Conservation (phyloP, 495 filamentous ascomycete species). For the Platismatia glauca region DNA sequence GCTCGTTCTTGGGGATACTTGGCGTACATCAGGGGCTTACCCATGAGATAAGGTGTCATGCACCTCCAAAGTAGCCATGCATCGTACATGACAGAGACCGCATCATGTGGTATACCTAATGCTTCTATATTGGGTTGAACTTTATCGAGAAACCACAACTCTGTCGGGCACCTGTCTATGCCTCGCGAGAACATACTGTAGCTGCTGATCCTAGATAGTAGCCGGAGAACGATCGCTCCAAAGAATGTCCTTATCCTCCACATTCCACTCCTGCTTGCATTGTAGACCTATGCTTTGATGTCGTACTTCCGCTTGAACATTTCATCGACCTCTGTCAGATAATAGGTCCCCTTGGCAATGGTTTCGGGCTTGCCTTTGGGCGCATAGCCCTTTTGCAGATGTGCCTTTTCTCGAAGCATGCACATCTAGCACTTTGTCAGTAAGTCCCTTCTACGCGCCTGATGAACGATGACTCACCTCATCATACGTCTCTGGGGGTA, state of each 20-base stretch:
- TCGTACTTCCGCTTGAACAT: constrained; percentile 90
- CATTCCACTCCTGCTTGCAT: not conserved
- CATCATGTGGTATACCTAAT: too few relatives aligned
- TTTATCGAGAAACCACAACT: not conserved
- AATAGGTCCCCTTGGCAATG: constrained; percentile 75
- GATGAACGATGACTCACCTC: constrained; percentile 44
- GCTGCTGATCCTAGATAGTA: not conserved
- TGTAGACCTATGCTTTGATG: constrained; percentile 62
- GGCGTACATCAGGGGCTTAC: too few relatives aligned
- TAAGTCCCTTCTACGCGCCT: not conserved
- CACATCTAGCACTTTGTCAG: constrained; percentile 61
- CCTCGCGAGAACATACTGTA: not conserved
- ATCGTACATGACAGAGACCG: too few relatives aligned
- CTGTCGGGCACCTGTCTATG: not conserved
- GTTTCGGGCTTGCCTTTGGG: constrained; percentile 69
- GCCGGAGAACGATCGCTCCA: not conserved
- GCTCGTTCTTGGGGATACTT: too few relatives aligned
- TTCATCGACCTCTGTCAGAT: constrained; percentile 79
- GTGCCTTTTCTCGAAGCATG: constrained; percentile 83
- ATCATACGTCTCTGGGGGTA: constrained; percentile 81
- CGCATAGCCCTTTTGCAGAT: constrained; percentile 83
- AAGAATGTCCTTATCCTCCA: not conserved
- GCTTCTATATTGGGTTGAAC: too few relatives aligned
- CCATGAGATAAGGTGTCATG: too few relatives aligned
- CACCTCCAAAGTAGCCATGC: not conserved